Base-by-base conservation (phyloP, 371 early-diverging fungal species). In the Mortierella sp. region DNA sequence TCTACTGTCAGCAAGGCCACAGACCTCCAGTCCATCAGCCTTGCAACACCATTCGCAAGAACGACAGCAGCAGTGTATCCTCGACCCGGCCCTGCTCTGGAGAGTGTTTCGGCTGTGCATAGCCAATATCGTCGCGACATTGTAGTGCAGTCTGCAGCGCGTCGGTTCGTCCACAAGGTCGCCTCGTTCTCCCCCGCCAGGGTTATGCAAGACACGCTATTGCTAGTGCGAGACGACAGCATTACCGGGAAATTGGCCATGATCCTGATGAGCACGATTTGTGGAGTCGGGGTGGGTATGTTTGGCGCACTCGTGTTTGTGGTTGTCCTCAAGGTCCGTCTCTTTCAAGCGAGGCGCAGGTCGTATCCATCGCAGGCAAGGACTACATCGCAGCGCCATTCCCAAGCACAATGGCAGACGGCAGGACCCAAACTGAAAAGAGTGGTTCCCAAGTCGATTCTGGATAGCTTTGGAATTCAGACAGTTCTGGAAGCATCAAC, bases 251-350 rank as follows among this genome's bases (percentile, higher is more conserved):
- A 58, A 21, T 17, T 70, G 28, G 63, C 54, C 24, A 59, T 72
- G 73, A 59, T 72, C 10, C n/a, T 72, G 43, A 72, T 72, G 73
- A 72, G 73, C 51, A 67, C 67, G 21, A 34, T 67, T 44, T 67
- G 67, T 37, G 66, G 66, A 12, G 43, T 72, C 1, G 57, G 66
- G 3, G 67, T 72, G 0, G 67, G 73, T 16, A 58, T 72, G 63
- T 58, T 72, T 58, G 73, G 73, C 12, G 73, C 73, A 5, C 48
- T 72, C 10, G 29, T 72, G n/a, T 66, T 72, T 51, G 73, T 72
- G 0, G 73, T 72, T 22, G 63, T 67, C 5, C 73, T 72, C 59
- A 72, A 72, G 27, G 59, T 67, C 37, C 67, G 73, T 16, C 62
- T 62, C 49, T 59, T 66, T 25, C 67, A 50, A 39, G 41, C 61